These are phyloP conservation scores for Talaromyces amestolkiae DNA, from an alignment of 2,329 filamentous ascomycete genomes.

Conservation along the genomic window DNA sequence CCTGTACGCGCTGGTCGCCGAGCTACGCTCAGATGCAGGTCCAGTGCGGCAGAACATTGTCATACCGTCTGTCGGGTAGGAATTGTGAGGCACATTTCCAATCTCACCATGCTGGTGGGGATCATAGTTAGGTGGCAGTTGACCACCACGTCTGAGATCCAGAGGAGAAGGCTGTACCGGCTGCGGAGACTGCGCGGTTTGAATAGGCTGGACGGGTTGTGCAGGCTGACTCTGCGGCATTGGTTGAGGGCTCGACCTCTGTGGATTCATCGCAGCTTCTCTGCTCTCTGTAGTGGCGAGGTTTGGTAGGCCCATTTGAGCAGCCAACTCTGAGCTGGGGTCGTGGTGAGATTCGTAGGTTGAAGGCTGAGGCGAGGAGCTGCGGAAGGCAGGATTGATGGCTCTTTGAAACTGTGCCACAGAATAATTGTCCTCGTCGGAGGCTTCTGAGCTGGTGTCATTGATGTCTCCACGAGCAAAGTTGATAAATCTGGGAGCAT, in stretches of 20 bases:
- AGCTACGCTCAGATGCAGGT: slow-evolving; percentile 67
- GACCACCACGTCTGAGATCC: slow-evolving; percentile 39
- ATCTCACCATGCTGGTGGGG: slow-evolving; percentile 64
- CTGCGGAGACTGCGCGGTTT: slow-evolving; percentile 22
- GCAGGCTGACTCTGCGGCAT: slow-evolving; percentile 21
- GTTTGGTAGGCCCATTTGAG: slow-evolving; percentile 63
- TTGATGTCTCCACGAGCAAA: slow-evolving; percentile 76
- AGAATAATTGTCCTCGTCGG: slow-evolving; percentile 88
- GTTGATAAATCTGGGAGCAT: slow-evolving; percentile 97
- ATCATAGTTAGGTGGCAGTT: slow-evolving; percentile 47
- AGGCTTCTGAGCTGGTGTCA: slow-evolving; percentile 77
- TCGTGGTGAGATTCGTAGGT: slow-evolving; percentile 91
- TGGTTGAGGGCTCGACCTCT: slow-evolving; percentile 42
- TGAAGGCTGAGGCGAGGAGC: slow-evolving; percentile 93
- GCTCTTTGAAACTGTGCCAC: slow-evolving; percentile 93
- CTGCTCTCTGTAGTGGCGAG: slow-evolving; percentile 46
- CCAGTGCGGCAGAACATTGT: slow-evolving; percentile 90
- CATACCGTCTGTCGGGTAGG: slow-evolving; percentile 94
- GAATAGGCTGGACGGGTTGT: slow-evolving; percentile 23
- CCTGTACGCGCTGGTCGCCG: slow-evolving; percentile 65
- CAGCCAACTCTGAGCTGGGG: slow-evolving; percentile 69
- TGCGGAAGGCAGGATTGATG: slow-evolving; percentile 92
- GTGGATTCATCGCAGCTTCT: slow-evolving; percentile 54
- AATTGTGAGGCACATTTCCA: slow-evolving; percentile 77
- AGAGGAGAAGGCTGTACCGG: slow-evolving; percentile 37